Conservation (phyloP, 73 alveolate species). For the Loxodes magnus region DNA sequence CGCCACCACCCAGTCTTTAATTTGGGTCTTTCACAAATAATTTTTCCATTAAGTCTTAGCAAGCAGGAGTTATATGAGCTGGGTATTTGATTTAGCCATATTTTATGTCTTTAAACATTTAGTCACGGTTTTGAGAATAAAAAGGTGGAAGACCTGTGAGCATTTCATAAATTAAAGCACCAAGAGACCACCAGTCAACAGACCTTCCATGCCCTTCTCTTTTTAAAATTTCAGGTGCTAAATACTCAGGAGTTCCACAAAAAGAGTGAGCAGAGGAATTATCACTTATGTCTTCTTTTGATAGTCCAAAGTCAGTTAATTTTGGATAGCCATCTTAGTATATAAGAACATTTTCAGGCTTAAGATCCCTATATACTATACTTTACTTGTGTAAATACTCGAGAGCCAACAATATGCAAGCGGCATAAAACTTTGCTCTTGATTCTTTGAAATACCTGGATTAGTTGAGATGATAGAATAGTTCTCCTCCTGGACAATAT, state of each 20-base stretch:
- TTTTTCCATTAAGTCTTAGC: slow-evolving; percentile 53
- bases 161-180: slow-evolving; percentile 91
- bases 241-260: slow-evolving; percentile 91
- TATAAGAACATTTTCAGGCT: slow-evolving; percentile 76
- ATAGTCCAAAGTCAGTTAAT: slow-evolving; percentile 90
- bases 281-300: slow-evolving; percentile 71
- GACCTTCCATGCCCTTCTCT: slow-evolving; percentile 92
- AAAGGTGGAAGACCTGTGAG: slow-evolving; percentile 83
- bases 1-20: slow-evolving; percentile 62
- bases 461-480: slow-evolving; percentile 53
- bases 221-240: slow-evolving; percentile 93
- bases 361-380: slow-evolving; percentile 65
- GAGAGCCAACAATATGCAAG: slow-evolving; percentile 60
- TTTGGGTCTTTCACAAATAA: slow-evolving; percentile 56
- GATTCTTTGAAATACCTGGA: slow-evolving; percentile 61
- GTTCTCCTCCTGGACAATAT: slow-evolving; percentile 91
- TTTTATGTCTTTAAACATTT: slow-evolving; percentile 58
- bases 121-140: slow-evolving; percentile 82
- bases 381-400: slow-evolving; percentile 63
- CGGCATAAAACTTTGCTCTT: slow-evolving; percentile 52
- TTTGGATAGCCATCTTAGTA: slow-evolving; percentile 89
- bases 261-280: slow-evolving; percentile 67
- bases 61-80: slow-evolving; percentile 30
- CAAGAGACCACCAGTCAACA: slow-evolving; percentile 90
- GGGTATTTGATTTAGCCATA: slow-evolving; percentile 21